These are phyloP conservation scores for Thermomyces lanuginosus DNA, from an alignment of 2,329 filamentous ascomycete species.

Conservation along the genomic window DNA sequence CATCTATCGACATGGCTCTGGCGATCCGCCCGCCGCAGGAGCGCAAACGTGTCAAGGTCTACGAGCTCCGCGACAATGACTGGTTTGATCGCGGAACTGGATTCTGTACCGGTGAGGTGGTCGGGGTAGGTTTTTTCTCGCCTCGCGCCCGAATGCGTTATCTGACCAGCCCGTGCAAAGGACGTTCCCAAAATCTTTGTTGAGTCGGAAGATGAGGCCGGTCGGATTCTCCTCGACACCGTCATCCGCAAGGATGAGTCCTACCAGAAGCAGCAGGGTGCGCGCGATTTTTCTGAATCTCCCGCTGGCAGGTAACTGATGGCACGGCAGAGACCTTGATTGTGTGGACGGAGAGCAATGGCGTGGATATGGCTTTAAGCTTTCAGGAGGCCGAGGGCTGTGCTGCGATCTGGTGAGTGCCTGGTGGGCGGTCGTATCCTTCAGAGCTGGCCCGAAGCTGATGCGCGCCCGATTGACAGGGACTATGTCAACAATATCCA, in stretches of 20 bases:
- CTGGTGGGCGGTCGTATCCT: not conserved
- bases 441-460: slow-evolving; percentile 9
- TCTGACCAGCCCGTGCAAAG: slow-evolving; percentile 15
- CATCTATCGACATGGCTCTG: slow-evolving; percentile 30
- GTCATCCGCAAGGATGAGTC: slow-evolving; percentile 85
- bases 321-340: slow-evolving; percentile 70
- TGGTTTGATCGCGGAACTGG: slow-evolving; percentile 97
- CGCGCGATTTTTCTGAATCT: not conserved
- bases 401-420: slow-evolving; percentile 64
- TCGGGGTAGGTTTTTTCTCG: slow-evolving; percentile 44
- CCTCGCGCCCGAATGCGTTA: slow-evolving; percentile 4
- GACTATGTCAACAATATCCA: slow-evolving; percentile 83
- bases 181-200: slow-evolving; percentile 82
- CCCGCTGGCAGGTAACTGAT: too few species aligned
- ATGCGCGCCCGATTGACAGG: slow-evolving; percentile 35
- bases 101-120: slow-evolving; percentile 68
- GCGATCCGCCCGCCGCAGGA: slow-evolving; percentile 33
- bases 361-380: slow-evolving; percentile 90
- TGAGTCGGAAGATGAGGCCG: slow-evolving; percentile 81
- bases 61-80: slow-evolving; percentile 95
- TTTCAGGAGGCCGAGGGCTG: slow-evolving; percentile 97
- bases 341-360: slow-evolving; percentile 87
- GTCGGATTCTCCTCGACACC: slow-evolving; percentile 70
- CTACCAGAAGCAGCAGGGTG: slow-evolving; percentile 95
- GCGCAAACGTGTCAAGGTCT: slow-evolving; percentile 76